phyloP scores from a whole-genome alignment of 352 stramenopile species.

The Globisporangium spiculum region DNA sequence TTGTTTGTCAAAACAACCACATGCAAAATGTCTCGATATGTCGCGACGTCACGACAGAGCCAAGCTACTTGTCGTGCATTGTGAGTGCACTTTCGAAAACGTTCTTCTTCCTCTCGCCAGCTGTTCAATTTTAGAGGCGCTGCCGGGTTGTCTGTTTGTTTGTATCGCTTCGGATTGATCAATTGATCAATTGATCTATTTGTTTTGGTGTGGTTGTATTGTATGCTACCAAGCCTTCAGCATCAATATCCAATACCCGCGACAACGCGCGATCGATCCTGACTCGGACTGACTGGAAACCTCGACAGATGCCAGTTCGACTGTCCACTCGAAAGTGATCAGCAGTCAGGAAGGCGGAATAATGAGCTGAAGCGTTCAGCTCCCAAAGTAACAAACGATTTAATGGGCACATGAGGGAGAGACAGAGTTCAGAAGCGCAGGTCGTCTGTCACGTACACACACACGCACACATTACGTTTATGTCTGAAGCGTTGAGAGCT shows the following conservation, averaged over 20 bases:
- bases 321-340: neutral
- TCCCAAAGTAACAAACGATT: neutral
- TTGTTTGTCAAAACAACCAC: neutral
- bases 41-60: neutral
- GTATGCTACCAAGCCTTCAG: neutral
- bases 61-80: neutral
- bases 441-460: neutral
- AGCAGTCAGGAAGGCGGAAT: neutral
- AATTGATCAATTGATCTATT: neutral
- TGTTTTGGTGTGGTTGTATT: neutral
- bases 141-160: neutral
- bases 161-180: neutral
- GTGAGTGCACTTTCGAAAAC: neutral
- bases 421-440: neutral
- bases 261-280: neutral
- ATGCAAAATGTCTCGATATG: neutral
- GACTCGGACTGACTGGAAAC: neutral
- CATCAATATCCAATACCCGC: neutral
- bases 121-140: constrained; percentile 4
- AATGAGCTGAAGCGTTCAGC: neutral
- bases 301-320: neutral
- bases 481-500: neutral
- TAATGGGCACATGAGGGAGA: neutral
- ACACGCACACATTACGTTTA: neutral
- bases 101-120: constrained; percentile 3